Conservation (phyloP, 345 rosid species). For the Ceriops tagal region DNA sequence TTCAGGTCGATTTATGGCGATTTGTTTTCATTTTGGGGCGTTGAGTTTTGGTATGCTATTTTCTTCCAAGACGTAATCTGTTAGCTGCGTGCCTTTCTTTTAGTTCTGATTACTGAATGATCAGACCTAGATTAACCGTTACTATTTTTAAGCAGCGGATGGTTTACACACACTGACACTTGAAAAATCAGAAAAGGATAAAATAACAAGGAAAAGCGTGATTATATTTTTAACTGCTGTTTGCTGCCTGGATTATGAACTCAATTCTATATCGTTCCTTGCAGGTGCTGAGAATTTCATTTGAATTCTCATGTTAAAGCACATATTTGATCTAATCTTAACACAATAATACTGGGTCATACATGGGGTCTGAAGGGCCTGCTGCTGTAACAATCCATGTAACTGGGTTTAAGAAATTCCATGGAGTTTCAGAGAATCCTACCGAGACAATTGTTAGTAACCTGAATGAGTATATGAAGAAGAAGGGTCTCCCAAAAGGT, state of each 20-base stretch:
- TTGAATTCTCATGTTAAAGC: constrained; percentile 2
- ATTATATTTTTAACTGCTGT: no score
- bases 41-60: not conserved
- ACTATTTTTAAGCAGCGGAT: no score
- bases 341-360: not conserved
- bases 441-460: constrained; percentile 73
- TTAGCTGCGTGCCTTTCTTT: not conserved
- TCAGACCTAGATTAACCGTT: not conserved
- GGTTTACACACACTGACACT: no score
- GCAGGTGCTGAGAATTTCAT: constrained; percentile 11
- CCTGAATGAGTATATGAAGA: constrained; percentile 36
- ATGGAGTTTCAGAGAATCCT: constrained; percentile 76
- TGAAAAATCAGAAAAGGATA: no score
- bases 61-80: not conserved
- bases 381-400: constrained; percentile 14
- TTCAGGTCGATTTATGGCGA: constrained; percentile 1
- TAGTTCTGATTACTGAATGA: not conserved
- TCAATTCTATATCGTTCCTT: not conserved
- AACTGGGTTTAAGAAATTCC: constrained; percentile 2
- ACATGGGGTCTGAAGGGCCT: not conserved
- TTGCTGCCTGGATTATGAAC: not conserved
- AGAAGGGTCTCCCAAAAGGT: constrained; percentile 7
- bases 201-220: no score
- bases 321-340: not conserved
- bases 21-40: not conserved